These are phyloP conservation scores for Kandelia obovata DNA, from an alignment of 345 rosid species.

Conservation along the genomic window DNA sequence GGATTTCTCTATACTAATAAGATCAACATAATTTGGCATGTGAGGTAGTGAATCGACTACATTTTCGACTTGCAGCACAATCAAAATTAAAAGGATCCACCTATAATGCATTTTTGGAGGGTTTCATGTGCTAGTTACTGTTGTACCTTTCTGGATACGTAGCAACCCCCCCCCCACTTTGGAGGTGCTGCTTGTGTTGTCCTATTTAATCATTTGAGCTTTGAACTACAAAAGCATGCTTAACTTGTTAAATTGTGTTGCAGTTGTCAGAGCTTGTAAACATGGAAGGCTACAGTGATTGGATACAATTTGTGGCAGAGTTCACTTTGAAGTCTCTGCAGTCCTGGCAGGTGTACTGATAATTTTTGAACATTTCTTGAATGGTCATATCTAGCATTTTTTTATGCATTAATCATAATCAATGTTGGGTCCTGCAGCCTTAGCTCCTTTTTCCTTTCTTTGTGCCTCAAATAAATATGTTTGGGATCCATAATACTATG, in stretches of 20 bases:
- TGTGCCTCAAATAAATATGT: not conserved
- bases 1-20: too few species aligned
- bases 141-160: too few species aligned
- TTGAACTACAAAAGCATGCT: constrained; percentile 11
- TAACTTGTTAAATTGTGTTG: constrained; percentile 27
- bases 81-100: too few species aligned
- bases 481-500: constrained; percentile 10
- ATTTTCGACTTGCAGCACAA: too few species aligned
- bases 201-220: constrained; percentile 11
- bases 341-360: constrained; percentile 84
- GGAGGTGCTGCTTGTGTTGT: not conserved
- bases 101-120: too few species aligned
- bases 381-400: not conserved
- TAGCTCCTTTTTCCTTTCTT: constrained; percentile 1
- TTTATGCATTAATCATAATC: not conserved
- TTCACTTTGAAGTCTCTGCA: constrained; percentile 91
- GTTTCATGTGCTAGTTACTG: too few species aligned
- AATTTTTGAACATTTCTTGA: not conserved
- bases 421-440: constrained; percentile 4
- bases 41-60: too few species aligned
- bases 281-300: constrained; percentile 94
- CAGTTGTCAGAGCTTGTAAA: constrained; percentile 99
- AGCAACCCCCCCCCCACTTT: too few species aligned
- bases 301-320: constrained; percentile 96
- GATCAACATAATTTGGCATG: too few species aligned